Percentiles rank a stretch among this genome's conserved stretches.
phyloP scores from a whole-genome alignment of 148 eudicot species.

The Talinum fruticosum region DNA sequence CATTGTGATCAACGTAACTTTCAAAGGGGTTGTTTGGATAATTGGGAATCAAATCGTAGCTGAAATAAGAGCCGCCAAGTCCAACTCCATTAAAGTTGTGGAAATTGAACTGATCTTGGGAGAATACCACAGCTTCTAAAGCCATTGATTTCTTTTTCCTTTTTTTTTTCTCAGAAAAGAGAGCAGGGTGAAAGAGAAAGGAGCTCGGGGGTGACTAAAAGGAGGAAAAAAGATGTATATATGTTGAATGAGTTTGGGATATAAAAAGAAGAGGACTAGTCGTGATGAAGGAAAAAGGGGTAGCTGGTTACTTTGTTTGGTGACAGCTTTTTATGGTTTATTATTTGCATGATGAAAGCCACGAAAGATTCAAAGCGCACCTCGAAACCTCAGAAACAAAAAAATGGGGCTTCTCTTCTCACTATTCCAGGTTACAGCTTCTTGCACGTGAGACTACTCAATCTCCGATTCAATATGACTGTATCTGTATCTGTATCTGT shows the following conservation, averaged over 20 bases:
- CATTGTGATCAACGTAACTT: background rate
- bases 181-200: background rate
- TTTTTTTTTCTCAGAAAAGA: background rate
- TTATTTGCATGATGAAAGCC: background rate
- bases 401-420: background rate
- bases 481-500: too few relatives aligned
- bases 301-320: background rate
- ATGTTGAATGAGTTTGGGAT: too few relatives aligned
- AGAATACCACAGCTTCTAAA: conserved; percentile 41
- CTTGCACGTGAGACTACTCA: conserved; percentile 29
- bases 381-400: background rate
- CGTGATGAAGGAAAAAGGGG: background rate
- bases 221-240: background rate
- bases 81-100: background rate
- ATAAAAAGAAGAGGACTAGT: background rate
- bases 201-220: background rate
- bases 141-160: conserved; percentile 34
- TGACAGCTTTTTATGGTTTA: conserved; percentile 9
- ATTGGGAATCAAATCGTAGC: conserved; percentile 17
- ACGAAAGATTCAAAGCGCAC: background rate
- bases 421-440: background rate
- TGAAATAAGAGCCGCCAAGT: background rate
- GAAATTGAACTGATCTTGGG: conserved; percentile 29
- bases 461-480: too few relatives aligned
- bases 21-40: conserved; percentile 20